phyloP scores from a whole-genome alignment of 768 basidiomycete genomes.

The Artomyces pyxidatus region DNA sequence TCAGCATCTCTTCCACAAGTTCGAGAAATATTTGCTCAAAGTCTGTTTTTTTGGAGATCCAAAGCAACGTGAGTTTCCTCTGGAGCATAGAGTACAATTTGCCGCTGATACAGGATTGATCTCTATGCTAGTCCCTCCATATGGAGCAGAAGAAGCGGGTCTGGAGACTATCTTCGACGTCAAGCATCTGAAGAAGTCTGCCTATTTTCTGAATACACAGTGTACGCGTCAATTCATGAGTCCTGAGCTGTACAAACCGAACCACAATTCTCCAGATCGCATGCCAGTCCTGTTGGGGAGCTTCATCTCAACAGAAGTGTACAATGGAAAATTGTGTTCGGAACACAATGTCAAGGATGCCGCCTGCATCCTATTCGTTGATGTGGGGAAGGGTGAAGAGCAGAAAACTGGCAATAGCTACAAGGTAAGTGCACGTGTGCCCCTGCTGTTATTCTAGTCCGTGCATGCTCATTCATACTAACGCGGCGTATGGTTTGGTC shows the following conservation, averaged over 20 bases:
- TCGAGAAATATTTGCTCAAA: constrained; percentile 29
- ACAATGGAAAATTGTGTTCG: constrained; percentile 32
- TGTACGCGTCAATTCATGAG: constrained; percentile 26
- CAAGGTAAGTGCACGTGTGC: constrained; percentile 25
- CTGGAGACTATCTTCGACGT: constrained; percentile 42
- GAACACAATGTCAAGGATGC: constrained; percentile 26
- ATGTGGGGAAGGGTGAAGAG: constrained; percentile 34
- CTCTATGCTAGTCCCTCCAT: constrained; percentile 39
- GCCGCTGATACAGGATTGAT: not conserved
- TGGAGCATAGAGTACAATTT: constrained; percentile 14
- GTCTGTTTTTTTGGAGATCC: constrained; percentile 51
- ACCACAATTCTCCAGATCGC: constrained; percentile 30
- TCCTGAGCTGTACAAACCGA: not conserved
- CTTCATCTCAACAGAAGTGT: constrained; percentile 41
- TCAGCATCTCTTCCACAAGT: constrained; percentile 38
- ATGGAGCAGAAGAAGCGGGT: constrained; percentile 32
- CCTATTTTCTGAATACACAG: constrained; percentile 39
- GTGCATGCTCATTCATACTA: too few species aligned
- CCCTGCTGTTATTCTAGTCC: not conserved
- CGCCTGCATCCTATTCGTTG: constrained; percentile 36
- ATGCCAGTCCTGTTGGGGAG: constrained; percentile 41
- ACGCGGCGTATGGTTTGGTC: not conserved
- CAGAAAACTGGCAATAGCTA: constrained; percentile 32
- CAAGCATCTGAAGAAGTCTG: constrained; percentile 25
- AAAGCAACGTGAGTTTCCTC: constrained; percentile 46